Evolutionary conservation across 1,139 yeast genomes (phyloP).

Genomic region (Meyerozyma carpophila): DNA sequence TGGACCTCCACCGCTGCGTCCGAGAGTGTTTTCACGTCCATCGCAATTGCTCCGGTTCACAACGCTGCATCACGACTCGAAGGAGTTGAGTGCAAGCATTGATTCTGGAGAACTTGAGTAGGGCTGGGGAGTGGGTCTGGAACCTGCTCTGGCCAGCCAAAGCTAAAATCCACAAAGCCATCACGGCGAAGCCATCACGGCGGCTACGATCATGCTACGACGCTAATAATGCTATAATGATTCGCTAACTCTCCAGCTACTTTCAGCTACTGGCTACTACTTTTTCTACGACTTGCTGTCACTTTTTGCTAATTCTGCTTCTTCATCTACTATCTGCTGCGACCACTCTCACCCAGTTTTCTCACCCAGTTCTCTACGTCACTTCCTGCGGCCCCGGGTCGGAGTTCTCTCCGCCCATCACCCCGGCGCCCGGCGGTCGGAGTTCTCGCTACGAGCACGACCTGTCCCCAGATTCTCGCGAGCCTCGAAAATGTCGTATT

Average conservation of each 20-base stretch:
- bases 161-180: neutral
- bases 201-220: neutral
- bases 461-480: neutral
- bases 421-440: neutral
- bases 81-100: conserved; percentile 21
- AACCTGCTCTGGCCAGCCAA: neutral
- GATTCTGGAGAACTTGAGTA: conserved; percentile 15
- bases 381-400: no score
- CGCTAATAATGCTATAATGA: neutral
- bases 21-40: neutral
- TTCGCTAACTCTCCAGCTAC: no score
- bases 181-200: neutral
- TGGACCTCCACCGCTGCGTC: neutral
- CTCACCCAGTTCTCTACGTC: no score
- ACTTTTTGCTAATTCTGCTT: neutral
- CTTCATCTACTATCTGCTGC: no score
- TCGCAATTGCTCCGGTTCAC: conserved; percentile 2
- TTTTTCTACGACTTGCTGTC: neutral
- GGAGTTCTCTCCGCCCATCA: neutral
- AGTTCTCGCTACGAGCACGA: neutral
- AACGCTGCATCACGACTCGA: conserved; percentile 6
- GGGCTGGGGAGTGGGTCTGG: neutral
- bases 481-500: neutral
- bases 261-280: no score
- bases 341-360: no score